A percentile compares a stretch with the other conserved stretches of the same genome.
These are phyloP conservation scores for Yueomyces sinensis DNA, from an alignment of 805 yeast species.

Conservation along the genomic window DNA sequence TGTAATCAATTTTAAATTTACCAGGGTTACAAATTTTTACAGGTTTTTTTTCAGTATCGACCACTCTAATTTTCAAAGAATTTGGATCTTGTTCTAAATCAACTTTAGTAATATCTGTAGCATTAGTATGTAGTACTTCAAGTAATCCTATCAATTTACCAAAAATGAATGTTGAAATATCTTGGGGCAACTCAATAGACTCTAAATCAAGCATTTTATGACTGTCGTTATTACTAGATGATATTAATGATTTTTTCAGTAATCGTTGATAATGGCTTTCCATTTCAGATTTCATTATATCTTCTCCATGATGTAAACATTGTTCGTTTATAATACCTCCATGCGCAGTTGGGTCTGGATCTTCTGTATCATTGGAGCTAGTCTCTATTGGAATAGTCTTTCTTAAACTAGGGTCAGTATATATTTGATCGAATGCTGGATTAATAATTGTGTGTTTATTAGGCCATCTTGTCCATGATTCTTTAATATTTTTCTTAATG, in stretches of 20 bases:
- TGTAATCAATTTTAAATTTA: constrained; percentile 11
- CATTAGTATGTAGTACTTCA: constrained; percentile 13
- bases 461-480: constrained; percentile 53
- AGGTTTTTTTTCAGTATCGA: neutral
- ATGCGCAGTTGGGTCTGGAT: neutral
- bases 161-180: constrained; percentile 9
- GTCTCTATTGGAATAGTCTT: neutral
- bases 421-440: constrained; percentile 15
- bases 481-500: constrained; percentile 24
- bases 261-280: constrained; percentile 18
- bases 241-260: constrained; percentile 11
- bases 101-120: constrained; percentile 14
- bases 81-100: constrained; percentile 7
- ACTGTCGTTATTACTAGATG: constrained; percentile 2
- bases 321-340: constrained; percentile 1
- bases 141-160: constrained; percentile 18
- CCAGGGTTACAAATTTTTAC: constrained; percentile 7
- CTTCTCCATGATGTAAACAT: constrained; percentile 13
- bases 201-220: constrained; percentile 16
- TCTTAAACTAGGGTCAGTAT: constrained; percentile 17
- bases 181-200: constrained; percentile 10
- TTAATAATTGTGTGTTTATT: constrained; percentile 20
- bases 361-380: neutral
- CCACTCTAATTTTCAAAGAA: neutral
- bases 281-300: constrained; percentile 17